Conservation (phyloP, 208 protist genomes). For the Blechomonas ayalai region DNA sequence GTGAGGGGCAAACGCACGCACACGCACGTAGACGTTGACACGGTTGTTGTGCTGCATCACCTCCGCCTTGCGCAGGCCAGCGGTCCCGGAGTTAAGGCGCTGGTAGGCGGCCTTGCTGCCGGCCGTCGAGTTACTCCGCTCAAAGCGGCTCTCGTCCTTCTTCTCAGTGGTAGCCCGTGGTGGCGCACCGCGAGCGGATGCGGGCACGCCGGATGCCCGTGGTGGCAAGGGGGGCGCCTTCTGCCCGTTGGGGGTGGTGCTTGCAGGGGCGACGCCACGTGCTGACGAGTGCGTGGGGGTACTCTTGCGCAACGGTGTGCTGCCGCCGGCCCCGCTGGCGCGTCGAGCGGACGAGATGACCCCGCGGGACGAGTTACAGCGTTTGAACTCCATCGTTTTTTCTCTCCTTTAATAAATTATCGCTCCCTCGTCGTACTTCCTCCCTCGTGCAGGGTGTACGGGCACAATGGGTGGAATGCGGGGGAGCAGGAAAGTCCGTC, state of each 20-base stretch:
- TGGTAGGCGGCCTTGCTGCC: slow-evolving; percentile 39
- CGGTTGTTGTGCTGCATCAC: slow-evolving; percentile 41
- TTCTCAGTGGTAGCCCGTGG: not conserved
- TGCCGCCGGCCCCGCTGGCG: slow-evolving; percentile 8
- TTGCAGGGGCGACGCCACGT: not conserved
- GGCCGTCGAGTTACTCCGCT: slow-evolving; percentile 23
- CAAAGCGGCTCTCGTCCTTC: slow-evolving; percentile 5
- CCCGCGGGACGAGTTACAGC: slow-evolving; percentile 52
- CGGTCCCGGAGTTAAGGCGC: slow-evolving; percentile 32
- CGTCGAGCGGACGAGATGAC: slow-evolving; percentile 13
- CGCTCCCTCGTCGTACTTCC: not conserved
- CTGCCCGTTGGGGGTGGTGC: slow-evolving; percentile 1
- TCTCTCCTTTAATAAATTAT: not conserved
- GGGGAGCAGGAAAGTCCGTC: slow-evolving; percentile 1
- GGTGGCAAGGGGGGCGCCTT: slow-evolving; percentile 10
- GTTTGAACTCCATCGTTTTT: slow-evolving; percentile 59
- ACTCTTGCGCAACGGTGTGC: slow-evolving; percentile 1
- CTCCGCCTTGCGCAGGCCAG: slow-evolving; percentile 32
- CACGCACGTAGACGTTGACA: slow-evolving; percentile 82
- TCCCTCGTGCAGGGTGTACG: not conserved
- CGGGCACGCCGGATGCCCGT: slow-evolving; percentile 4
- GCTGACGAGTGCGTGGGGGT: slow-evolving; percentile 19
- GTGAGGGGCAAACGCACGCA: slow-evolving; percentile 54
- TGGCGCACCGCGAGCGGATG: slow-evolving; percentile 8
- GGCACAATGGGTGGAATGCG: slow-evolving; percentile 1